phyloP scores from a whole-genome alignment of 192 early-diverging fungal genomes.

The Backusella tuberculispora region DNA sequence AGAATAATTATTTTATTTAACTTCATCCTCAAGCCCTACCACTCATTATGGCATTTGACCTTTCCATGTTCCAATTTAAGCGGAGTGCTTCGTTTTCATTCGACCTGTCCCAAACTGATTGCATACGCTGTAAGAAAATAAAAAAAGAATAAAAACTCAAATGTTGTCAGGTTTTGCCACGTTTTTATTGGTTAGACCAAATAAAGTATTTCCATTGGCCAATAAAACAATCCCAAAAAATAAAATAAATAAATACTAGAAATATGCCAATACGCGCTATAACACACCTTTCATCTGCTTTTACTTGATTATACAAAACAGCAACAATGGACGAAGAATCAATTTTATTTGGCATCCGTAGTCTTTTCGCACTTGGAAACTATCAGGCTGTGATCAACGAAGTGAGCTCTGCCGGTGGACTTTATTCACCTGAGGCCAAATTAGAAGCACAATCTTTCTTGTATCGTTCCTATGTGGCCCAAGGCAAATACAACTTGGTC shows the following conservation, averaged over 20 bases:
- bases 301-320: neutral
- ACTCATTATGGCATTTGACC: too few species aligned
- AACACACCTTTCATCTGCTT: neutral
- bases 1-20: too few species aligned
- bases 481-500: conserved; percentile 70
- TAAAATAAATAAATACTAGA: neutral
- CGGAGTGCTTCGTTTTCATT: too few species aligned
- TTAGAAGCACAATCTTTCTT: conserved; percentile 69
- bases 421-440: conserved; percentile 45
- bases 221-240: neutral
- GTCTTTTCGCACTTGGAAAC: conserved; percentile 72
- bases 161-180: conserved; percentile 6
- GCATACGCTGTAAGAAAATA: neutral
- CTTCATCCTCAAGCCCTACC: too few species aligned
- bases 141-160: conserved; percentile 12
- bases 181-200: neutral
- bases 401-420: conserved; percentile 43
- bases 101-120: too few species aligned
- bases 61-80: too few species aligned
- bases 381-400: conserved; percentile 77
- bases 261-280: conserved; percentile 5
- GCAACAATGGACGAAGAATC: conserved; percentile 54
- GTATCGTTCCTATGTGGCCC: conserved; percentile 83
- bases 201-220: neutral
- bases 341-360: conserved; percentile 69